Conservation (phyloP, 352 stramenopile species). For the Pythium phragmitis region DNA sequence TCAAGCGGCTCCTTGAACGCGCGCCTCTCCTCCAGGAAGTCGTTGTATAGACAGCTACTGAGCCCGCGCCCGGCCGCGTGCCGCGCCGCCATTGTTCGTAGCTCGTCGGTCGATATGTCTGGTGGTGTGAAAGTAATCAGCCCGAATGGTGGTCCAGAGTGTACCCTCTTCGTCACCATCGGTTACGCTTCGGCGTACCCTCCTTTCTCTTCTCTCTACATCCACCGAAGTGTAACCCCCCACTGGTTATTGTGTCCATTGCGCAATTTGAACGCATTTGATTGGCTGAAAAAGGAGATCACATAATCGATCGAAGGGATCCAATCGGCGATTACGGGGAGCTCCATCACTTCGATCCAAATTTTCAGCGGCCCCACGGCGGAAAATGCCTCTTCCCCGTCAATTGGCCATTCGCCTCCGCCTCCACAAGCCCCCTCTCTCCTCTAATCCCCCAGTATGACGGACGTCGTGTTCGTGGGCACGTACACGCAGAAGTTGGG, state of each 20-base stretch:
- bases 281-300: constrained; percentile 5
- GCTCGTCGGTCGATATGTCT: constrained; percentile 6
- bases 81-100: neutral
- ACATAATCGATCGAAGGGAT: constrained; percentile 3
- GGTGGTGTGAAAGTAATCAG: neutral
- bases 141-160: constrained; percentile 14
- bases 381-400: neutral
- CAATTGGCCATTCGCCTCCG: constrained; percentile 21
- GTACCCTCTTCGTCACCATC: neutral
- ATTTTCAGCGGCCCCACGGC: constrained; percentile 2
- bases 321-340: constrained; percentile 7
- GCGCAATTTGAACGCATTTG: neutral
- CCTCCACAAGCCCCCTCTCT: neutral
- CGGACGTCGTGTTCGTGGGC: constrained; percentile 65
- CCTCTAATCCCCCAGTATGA: constrained; percentile 7
- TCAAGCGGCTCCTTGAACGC: constrained; percentile 42
- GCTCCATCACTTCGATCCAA: neutral
- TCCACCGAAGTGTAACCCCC: constrained; percentile 8
- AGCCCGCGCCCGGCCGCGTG: constrained; percentile 35
- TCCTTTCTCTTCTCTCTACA: neutral
- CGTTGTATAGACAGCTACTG: constrained; percentile 62
- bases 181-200: neutral
- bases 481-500: constrained; percentile 83
- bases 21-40: constrained; percentile 60
- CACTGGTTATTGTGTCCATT: neutral